A percentile compares a stretch with the other conserved stretches of the same genome.
Evolutionary conservation across 331 rosid genomes (phyloP).

Genomic region (Stylosanthes scabra): DNA sequence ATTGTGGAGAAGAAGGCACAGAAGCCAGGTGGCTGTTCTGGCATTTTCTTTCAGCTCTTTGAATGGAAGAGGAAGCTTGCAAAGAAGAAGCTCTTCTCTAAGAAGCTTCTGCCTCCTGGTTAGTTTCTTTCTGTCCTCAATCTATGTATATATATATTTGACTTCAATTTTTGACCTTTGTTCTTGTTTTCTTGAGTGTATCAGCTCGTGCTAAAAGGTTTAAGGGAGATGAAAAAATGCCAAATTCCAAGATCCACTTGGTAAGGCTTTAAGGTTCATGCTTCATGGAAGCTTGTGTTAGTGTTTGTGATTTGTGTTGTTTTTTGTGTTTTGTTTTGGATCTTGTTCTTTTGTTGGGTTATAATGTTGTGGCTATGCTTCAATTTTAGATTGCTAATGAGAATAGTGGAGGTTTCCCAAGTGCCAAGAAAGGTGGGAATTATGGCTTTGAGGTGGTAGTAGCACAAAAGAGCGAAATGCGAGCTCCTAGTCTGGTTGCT

Average conservation of each 20-base stretch:
- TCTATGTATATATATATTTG: background rate
- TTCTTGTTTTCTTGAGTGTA: slow-evolving; percentile 16
- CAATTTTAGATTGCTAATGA: slow-evolving; percentile 82
- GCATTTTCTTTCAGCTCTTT: slow-evolving; percentile 91
- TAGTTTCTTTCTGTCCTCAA: slow-evolving; percentile 27
- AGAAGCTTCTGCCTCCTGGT: slow-evolving; percentile 85
- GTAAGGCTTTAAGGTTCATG: slow-evolving; percentile 47
- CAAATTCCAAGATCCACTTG: slow-evolving; percentile 75
- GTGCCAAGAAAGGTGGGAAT: slow-evolving; percentile 56
- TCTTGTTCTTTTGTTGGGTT: too few species aligned
- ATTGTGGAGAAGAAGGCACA: slow-evolving; percentile 73
- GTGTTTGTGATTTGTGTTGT: background rate
- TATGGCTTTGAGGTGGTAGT: slow-evolving; percentile 47
- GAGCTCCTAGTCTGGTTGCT: slow-evolving; percentile 80
- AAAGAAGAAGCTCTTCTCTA: slow-evolving; percentile 87
- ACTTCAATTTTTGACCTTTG: slow-evolving; percentile 35
- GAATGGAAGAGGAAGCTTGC: slow-evolving; percentile 88
- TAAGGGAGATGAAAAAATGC: slow-evolving; percentile 79
- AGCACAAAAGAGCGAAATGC: slow-evolving; percentile 61
- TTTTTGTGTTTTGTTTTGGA: slow-evolving; percentile 26
- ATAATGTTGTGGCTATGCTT: slow-evolving; percentile 18
- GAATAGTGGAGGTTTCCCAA: slow-evolving; percentile 82
- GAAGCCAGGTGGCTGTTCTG: slow-evolving; percentile 82
- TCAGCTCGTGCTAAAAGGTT: slow-evolving; percentile 75
- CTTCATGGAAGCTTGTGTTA: slow-evolving; percentile 4